Evolutionary conservation across 164 flowering plant genomes (phyloP).

Genomic region (Houttuynia cordata): DNA sequence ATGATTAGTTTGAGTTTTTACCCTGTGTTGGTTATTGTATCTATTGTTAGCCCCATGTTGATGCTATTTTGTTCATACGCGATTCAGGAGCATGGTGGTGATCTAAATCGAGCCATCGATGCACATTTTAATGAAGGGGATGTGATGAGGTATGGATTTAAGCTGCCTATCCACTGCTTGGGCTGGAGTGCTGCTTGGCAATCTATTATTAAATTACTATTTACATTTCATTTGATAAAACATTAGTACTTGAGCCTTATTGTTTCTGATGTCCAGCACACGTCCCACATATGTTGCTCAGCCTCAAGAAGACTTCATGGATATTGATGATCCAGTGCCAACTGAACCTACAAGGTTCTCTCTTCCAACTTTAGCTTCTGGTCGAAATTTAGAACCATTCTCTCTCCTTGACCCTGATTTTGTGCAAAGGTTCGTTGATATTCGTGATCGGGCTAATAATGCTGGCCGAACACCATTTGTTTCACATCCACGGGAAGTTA

Average conservation of each 20-base stretch:
- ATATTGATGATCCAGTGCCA: conserved; percentile 51
- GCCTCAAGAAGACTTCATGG: conserved; percentile 62
- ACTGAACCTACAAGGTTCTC: conserved; percentile 21
- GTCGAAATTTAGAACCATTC: conserved; percentile 35
- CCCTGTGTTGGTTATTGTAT: too few relatives aligned
- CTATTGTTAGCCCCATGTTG: too few relatives aligned
- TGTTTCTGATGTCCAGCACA: conserved; percentile 22
- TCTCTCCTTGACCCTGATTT: conserved; percentile 46
- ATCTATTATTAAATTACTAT: too few relatives aligned
- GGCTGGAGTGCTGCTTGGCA: conserved; percentile 11
- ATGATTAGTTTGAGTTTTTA: too few relatives aligned
- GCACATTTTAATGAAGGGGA: conserved; percentile 75
- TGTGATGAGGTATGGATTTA: conserved; percentile 25
- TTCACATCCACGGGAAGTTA: conserved; percentile 82
- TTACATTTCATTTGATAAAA: too few relatives aligned
- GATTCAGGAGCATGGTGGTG: conserved; percentile 67
- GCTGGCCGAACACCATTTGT: conserved; percentile 35
- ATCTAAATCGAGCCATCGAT: conserved; percentile 87
- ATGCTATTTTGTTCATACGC: too few relatives aligned
- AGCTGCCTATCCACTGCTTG: too few relatives aligned
- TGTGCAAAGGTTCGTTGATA: conserved; percentile 33
- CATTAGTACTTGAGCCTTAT: background rate
- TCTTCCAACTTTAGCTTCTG: conserved; percentile 27
- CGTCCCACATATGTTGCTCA: conserved; percentile 24
- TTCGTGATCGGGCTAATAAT: conserved; percentile 19